Evolutionary conservation across 306 rosid species (phyloP).

Genomic region (Sesbania bispinosa): DNA sequence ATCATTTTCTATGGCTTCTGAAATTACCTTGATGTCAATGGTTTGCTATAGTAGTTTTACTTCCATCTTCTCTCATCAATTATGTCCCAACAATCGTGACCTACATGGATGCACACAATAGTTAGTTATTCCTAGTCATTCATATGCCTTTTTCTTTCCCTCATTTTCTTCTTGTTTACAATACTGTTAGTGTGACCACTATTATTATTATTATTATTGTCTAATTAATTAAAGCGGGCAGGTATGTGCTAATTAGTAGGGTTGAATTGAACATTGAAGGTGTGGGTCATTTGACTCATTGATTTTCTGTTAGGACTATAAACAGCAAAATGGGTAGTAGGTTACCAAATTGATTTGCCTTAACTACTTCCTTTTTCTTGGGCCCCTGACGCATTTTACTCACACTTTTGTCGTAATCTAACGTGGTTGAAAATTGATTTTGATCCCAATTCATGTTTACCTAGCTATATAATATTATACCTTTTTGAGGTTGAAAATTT

Average conservation of each 20-base stretch:
- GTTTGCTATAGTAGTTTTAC: background rate
- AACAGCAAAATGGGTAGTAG: conserved; percentile 34
- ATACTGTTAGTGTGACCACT: background rate
- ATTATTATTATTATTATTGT: background rate
- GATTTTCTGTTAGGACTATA: background rate
- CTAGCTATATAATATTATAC: background rate
- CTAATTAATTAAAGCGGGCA: conserved; percentile 18
- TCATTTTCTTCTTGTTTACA: background rate
- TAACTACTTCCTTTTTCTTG: conserved; percentile 39
- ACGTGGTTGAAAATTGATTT: too few species aligned
- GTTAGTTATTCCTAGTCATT: too few species aligned
- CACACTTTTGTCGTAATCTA: too few species aligned
- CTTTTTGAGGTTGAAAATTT: too few species aligned
- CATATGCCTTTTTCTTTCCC: background rate
- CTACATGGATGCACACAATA: too few species aligned
- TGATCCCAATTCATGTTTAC: background rate
- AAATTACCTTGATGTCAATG: background rate
- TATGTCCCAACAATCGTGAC: background rate
- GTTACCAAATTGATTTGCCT: conserved; percentile 52
- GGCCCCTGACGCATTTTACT: conserved; percentile 11
- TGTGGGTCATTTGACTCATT: conserved; percentile 8
- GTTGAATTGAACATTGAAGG: conserved; percentile 5
- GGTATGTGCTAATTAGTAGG: conserved; percentile 25
- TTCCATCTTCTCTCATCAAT: background rate
- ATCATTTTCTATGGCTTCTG: too few species aligned